A percentile compares a stretch with the other conserved stretches of the same genome.
These are phyloP conservation scores for Syncephalastrum sp. DNA, from an alignment of 371 early-diverging fungal species.

Conservation along the genomic window DNA sequence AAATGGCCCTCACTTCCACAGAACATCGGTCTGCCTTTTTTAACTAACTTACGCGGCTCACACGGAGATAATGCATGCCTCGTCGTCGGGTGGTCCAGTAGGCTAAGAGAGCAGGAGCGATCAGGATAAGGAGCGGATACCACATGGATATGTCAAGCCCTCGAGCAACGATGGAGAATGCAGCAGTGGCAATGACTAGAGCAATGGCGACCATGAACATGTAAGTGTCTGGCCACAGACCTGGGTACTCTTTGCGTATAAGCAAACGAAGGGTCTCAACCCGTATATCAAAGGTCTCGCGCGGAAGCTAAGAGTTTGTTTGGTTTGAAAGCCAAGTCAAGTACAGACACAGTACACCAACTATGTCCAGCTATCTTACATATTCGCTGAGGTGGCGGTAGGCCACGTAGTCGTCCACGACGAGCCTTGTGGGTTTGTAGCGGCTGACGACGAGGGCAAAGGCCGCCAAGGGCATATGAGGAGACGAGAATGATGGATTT, in stretches of 20 bases:
- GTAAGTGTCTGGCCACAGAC: constrained; percentile 34
- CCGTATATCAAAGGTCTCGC: constrained; percentile 27
- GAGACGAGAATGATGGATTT: no score
- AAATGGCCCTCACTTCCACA: neutral
- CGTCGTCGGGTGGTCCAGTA: constrained; percentile 36
- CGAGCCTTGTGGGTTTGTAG: constrained; percentile 11
- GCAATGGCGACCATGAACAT: constrained; percentile 28
- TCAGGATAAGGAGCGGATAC: constrained; percentile 34
- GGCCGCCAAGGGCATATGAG: constrained; percentile 19
- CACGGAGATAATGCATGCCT: constrained; percentile 20
- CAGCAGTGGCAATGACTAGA: constrained; percentile 35
- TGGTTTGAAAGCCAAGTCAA: neutral
- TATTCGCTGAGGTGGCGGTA: constrained; percentile 20
- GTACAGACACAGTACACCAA: neutral
- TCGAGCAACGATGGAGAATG: constrained; percentile 33
- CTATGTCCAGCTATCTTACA: constrained; percentile 12
- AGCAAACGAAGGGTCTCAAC: constrained; percentile 22
- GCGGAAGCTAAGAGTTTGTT: constrained; percentile 20
- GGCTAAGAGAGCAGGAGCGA: constrained; percentile 30
- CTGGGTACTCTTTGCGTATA: constrained; percentile 27
- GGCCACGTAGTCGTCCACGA: constrained; percentile 9
- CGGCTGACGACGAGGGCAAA: constrained; percentile 17
- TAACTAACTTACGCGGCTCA: constrained; percentile 15
- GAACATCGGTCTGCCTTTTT: neutral
- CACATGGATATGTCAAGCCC: constrained; percentile 28